phyloP scores from a whole-genome alignment of 2,329 filamentous ascomycete species.

The Macrophomina pseudophaseolina region DNA sequence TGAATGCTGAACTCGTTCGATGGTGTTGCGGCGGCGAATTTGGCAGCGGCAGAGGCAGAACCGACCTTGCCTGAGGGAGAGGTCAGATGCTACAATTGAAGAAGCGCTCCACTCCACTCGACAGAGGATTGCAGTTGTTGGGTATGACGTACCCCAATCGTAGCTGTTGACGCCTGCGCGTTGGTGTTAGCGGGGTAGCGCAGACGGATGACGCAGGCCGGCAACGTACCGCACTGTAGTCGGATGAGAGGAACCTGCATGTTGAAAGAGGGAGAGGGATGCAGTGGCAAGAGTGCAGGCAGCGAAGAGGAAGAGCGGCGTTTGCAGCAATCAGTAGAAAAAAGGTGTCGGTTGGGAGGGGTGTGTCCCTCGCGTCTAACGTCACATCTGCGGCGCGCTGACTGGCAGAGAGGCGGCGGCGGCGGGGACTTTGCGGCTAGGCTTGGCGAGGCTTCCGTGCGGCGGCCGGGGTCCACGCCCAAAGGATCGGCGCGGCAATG shows the following conservation, averaged over 20 bases:
- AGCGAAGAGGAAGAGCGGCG: neutral
- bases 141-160: slow-evolving; percentile 75
- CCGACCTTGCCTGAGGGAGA: slow-evolving; percentile 75
- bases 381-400: slow-evolving; percentile 12
- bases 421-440: slow-evolving; percentile 9
- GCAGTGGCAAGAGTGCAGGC: neutral
- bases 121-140: slow-evolving; percentile 32
- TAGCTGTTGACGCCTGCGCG: slow-evolving; percentile 93
- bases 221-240: slow-evolving; percentile 70
- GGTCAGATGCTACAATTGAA: slow-evolving; percentile 31
- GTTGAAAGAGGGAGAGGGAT: neutral
- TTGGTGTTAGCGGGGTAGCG: slow-evolving; percentile 34
- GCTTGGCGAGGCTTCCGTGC: neutral
- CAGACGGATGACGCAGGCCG: slow-evolving; percentile 26
- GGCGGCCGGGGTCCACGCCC: slow-evolving; percentile 8
- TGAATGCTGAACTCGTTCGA: slow-evolving; percentile 76
- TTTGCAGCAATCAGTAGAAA: neutral
- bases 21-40: slow-evolving; percentile 84
- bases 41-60: slow-evolving; percentile 82
- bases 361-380: slow-evolving; percentile 9
- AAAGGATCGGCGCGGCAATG: slow-evolving; percentile 1
- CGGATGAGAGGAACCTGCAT: slow-evolving; percentile 84
- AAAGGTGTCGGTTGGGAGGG: neutral
- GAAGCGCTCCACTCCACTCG: slow-evolving; percentile 24
- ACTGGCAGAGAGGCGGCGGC: neutral